phyloP scores from a whole-genome alignment of 352 stramenopile species.

The Phytopythium delawarense region DNA sequence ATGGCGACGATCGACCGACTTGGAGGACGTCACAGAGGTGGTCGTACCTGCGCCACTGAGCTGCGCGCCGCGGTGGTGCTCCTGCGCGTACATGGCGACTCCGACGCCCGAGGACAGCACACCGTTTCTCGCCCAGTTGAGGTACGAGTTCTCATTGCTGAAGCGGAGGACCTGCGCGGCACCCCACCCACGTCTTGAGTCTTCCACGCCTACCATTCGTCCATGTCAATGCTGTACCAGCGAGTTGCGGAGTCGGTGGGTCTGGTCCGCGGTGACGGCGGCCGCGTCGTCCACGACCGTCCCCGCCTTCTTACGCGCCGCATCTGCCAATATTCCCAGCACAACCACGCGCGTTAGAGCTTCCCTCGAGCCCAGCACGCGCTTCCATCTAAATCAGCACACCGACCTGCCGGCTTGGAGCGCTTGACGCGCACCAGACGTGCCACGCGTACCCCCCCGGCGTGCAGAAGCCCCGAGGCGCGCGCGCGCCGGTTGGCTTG shows the following conservation, averaged over 20 bases:
- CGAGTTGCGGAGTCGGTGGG: conserved; percentile 26
- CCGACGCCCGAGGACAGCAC: conserved; percentile 78
- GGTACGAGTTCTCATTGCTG: conserved; percentile 86
- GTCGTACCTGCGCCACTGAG: conserved; percentile 64
- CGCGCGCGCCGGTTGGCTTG: conserved; percentile 7
- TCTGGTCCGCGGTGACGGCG: conserved; percentile 22
- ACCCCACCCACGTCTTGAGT: not conserved
- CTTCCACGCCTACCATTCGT: too few species aligned
- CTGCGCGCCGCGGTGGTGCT: conserved; percentile 83
- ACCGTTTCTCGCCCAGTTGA: conserved; percentile 86
- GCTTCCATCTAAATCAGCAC: not conserved
- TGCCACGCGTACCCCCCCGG: conserved; percentile 25
- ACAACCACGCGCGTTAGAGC: not conserved
- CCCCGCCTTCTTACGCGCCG: conserved; percentile 25
- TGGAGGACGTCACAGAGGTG: not conserved
- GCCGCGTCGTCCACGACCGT: conserved; percentile 20
- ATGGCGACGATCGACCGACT: not conserved
- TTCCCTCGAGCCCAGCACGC: not conserved
- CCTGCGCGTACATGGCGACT: conserved; percentile 86
- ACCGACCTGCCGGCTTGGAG: conserved; percentile 13
- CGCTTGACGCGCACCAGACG: conserved; percentile 25
- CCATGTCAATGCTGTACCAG: conserved; percentile 13
- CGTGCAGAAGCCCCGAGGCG: conserved; percentile 11
- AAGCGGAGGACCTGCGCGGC: conserved; percentile 64
- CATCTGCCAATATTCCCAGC: not conserved